Evolutionary conservation across 208 protist genomes (phyloP), one percentile per base, ranked within the genome.

Genomic region (Novymonas esmeraldas): DNA sequence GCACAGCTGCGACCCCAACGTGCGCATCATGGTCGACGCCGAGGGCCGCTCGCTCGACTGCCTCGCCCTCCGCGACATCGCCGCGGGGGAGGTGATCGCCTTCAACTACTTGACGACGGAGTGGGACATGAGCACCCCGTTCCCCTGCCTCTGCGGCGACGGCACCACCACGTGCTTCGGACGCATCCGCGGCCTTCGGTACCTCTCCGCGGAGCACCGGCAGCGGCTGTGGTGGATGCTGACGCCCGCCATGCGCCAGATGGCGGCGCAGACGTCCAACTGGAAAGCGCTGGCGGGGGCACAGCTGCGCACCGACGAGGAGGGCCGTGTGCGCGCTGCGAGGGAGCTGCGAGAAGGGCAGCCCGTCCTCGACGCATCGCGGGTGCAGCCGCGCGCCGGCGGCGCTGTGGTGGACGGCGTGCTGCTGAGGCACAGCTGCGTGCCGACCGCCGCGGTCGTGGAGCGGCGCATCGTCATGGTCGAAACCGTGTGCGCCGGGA

Each of bases 41-140:
- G 70, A 73, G 46, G 74, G 64, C 33, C 70, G 76, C 60, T 65
- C 68, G 39, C 51, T 95, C 6, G 79, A 88, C 62, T 93, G 88
- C 61, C 54, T 93, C 44, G 88, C 91, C 29, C 72, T 94, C 28
- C 88, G 88, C 20, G 76, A 86, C 56, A 94, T 96, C 51, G 52
- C 51, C 16, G 63, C 73, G 9, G 88, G 84, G 10, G 91, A 94
- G 67, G 16, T 92, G 61, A 85, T 96, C 61, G 81, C 87, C 10
- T 96, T 94, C 70, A 96, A 96, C 76, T 96, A 94, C 79, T 76
- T 96, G 24, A 87, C 84, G 13, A 96, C 91, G 34, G 91, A 96
- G 79, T 96, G 84, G 85, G 87, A 96, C 76, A 93, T 96, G 91
- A 84, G 82, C 73, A 81, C 51, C 11, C 88, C 91, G 13, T 96